Percentiles rank a stretch among this genome's conserved stretches.
Evolutionary conservation across 1,284 basidiomycete species (phyloP).

Genomic region (Mycena sp.): DNA sequence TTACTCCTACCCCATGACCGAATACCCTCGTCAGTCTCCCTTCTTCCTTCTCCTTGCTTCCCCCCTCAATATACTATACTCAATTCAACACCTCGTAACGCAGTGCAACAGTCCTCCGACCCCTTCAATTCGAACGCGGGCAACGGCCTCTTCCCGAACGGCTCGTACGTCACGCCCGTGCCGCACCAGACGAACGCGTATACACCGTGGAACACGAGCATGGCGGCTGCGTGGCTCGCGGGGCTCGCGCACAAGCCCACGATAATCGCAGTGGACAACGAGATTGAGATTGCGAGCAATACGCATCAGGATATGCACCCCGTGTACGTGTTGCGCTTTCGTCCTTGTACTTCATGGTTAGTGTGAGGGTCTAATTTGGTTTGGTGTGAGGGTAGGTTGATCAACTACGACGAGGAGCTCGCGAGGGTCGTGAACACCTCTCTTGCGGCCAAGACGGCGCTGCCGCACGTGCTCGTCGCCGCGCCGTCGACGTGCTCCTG

Average conservation of each 20-base stretch:
- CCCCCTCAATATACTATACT: not conserved
- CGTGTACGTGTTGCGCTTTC: slow-evolving; percentile 37
- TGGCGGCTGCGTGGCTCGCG: slow-evolving; percentile 52
- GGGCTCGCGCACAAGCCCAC: slow-evolving; percentile 55
- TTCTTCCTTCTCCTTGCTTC: not conserved
- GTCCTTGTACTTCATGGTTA: no score
- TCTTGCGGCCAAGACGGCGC: slow-evolving; percentile 51
- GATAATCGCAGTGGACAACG: slow-evolving; percentile 59
- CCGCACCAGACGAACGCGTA: slow-evolving; percentile 50
- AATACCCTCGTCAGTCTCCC: slow-evolving; percentile 47
- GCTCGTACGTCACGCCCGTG: slow-evolving; percentile 49
- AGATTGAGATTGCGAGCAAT: slow-evolving; percentile 60
- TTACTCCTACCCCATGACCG: slow-evolving; percentile 54
- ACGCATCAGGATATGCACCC: slow-evolving; percentile 65
- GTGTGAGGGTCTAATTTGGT: not conserved
- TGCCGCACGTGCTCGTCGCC: slow-evolving; percentile 53
- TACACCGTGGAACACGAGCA: slow-evolving; percentile 54
- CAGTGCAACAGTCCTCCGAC: slow-evolving; percentile 54
- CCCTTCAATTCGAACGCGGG: slow-evolving; percentile 59
- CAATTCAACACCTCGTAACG: no score
- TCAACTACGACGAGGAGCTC: slow-evolving; percentile 60
- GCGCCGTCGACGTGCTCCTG: slow-evolving; percentile 60
- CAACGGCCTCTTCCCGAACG: slow-evolving; percentile 54
- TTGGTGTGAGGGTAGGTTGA: slow-evolving; percentile 39
- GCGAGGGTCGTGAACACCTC: slow-evolving; percentile 52